Evolutionary conservation across 2,329 filamentous ascomycete genomes (phyloP), one percentile per base, ranked within the genome.

Genomic region (Aspergillus costaricaensis): DNA sequence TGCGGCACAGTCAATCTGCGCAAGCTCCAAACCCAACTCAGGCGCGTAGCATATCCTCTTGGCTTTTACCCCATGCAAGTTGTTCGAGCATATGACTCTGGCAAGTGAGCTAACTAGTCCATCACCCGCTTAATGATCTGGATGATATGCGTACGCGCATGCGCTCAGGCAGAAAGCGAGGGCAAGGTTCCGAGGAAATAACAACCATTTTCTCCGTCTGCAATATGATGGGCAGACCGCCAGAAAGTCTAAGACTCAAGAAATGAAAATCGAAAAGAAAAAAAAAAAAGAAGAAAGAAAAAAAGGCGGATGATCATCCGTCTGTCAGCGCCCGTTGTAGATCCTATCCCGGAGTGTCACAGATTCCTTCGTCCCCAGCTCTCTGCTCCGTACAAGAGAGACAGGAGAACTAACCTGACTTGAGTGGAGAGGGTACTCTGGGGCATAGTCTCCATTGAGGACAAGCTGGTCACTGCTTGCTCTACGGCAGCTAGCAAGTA

Each of bases 1-100:
- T 68, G 63, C 66, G 66, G 63, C 66, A 63, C 60, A 65, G 65
- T 65, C 61, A 68, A 65, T 38, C 57, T 62, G 66, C 66, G 57
- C 63, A 65, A 62, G 60, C 54, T 51, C 55, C 38, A 56, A 57
- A 58, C 50, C 36, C 59, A 58, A 41, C 38, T 25, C 50, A 54
- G 58, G 39, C 50, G 47, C 49, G 23, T 49, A 49, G 23, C 23
- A 50, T 27, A n/a, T 12, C 27, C 47, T 25, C n/a, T 50, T 50
- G 47, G 41, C 19, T 19, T 19, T 27, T 44, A 19, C 41, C 41
- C 41, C 19, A 30, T 32, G 47, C 47, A 50, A 17, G 47, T 27
- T 19, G 9, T 50, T 36, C 25, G 47, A 50, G n/a, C 47, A 50
- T 27, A 50, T 50, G 47, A 50, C 47, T 50, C 25, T 17, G 41